A percentile compares a stretch with the other conserved stretches of the same genome.
phyloP scores from a whole-genome alignment of 1,284 basidiomycete genomes.

The Cryptococcus hybrid region DNA sequence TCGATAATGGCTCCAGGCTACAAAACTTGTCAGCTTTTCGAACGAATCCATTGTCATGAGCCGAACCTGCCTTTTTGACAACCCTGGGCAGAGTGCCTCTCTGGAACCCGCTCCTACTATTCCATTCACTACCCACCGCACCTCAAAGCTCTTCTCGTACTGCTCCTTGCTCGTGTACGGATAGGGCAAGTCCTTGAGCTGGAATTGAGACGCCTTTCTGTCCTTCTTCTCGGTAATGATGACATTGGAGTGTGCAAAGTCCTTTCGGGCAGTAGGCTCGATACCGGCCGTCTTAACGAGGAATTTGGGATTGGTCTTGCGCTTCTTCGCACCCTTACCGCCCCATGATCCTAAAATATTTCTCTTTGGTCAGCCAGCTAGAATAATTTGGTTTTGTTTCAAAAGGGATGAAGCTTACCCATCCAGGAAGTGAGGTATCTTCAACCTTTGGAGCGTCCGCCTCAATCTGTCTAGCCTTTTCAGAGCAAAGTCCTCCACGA shows the following conservation, averaged over 20 bases:
- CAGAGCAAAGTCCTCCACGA: conserved; percentile 78
- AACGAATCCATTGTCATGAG: not conserved
- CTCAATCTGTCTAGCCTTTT: conserved; percentile 74
- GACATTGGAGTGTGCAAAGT: conserved; percentile 78
- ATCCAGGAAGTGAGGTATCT: conserved; percentile 90
- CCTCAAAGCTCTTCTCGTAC: conserved; percentile 72
- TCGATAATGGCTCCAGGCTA: conserved; percentile 74
- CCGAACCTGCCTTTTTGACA: conserved; percentile 67
- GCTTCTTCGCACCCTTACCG: conserved; percentile 62
- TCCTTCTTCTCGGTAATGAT: conserved; percentile 94
- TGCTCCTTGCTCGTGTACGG: conserved; percentile 90
- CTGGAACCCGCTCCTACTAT: conserved; percentile 84
- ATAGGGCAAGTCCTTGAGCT: conserved; percentile 84
- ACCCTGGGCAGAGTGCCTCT: conserved; percentile 77
- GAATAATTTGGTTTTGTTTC: not conserved
- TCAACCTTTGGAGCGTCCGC: conserved; percentile 80
- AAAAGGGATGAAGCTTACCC: conserved; percentile 60
- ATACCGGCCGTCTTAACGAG: conserved; percentile 81
- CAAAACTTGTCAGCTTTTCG: conserved; percentile 2
- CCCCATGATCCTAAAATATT: conserved; percentile 60
- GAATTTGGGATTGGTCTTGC: conserved; percentile 55
- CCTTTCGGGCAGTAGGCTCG: conserved; percentile 71
- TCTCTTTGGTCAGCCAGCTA: not conserved
- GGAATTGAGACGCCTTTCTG: conserved; percentile 87
- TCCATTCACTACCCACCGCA: conserved; percentile 87